phyloP scores from a whole-genome alignment of 1,284 basidiomycete genomes.

The Paramarasmius palmivorus region DNA sequence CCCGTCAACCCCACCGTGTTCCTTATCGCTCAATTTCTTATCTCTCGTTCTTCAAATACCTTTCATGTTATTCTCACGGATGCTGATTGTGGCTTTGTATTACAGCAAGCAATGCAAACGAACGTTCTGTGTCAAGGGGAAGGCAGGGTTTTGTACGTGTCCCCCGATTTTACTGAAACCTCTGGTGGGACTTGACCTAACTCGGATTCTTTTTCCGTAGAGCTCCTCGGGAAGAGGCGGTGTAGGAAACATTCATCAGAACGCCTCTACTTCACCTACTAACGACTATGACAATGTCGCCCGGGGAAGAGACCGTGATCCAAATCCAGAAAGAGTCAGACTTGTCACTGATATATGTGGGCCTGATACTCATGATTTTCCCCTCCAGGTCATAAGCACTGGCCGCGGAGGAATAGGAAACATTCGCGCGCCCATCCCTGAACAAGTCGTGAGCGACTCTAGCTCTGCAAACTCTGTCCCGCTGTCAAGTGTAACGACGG shows the following conservation, averaged over 20 bases:
- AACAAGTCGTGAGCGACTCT: background rate
- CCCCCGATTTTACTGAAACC: background rate
- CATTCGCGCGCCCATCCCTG: background rate
- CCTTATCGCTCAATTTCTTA: background rate
- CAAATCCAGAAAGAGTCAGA: too few relatives aligned
- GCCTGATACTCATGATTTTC: too few relatives aligned
- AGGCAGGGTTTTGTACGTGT: background rate
- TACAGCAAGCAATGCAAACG: background rate
- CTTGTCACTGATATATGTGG: too few relatives aligned
- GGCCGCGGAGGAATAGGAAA: constrained; percentile 1
- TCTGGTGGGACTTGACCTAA: background rate
- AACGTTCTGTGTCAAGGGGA: background rate
- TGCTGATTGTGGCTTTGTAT: background rate
- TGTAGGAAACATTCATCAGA: background rate
- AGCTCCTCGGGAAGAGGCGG: constrained; percentile 1
- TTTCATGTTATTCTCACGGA: background rate
- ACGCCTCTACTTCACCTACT: background rate
- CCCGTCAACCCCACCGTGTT: background rate
- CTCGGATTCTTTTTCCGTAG: background rate
- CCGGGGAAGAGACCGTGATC: background rate
- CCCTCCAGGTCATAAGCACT: background rate
- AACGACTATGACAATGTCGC: background rate
- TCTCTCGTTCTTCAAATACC: background rate
- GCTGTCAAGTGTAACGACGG: background rate
- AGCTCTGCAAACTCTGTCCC: background rate